Conservation (phyloP, 306 rosid genomes). For the Prunus padus region DNA sequence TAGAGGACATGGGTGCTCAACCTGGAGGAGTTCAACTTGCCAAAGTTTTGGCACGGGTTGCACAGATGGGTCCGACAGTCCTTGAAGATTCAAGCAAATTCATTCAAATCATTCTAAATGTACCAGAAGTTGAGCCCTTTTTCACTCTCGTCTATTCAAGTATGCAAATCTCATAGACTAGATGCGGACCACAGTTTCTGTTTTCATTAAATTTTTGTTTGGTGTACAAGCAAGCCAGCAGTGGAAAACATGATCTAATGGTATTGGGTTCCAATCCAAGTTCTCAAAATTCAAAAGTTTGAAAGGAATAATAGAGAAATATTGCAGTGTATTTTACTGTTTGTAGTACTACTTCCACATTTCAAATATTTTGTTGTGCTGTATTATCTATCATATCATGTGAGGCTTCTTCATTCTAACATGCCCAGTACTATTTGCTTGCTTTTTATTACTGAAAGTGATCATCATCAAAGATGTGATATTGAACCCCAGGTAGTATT, state of each 20-base stretch:
- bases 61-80: slow-evolving; percentile 66
- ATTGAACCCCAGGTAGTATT: too few species aligned
- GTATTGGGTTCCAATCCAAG: slow-evolving; percentile 15
- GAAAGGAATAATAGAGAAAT: slow-evolving; percentile 27
- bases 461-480: too few species aligned
- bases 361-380: slow-evolving; percentile 13
- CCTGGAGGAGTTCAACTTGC: slow-evolving; percentile 66
- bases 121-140: slow-evolving; percentile 77
- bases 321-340: slow-evolving; percentile 13
- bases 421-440: neutral
- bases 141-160: slow-evolving; percentile 84
- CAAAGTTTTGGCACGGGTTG: slow-evolving; percentile 69
- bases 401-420: neutral
- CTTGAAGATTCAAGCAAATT: slow-evolving; percentile 74
- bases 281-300: slow-evolving; percentile 20
- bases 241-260: slow-evolving; percentile 33
- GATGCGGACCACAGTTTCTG: slow-evolving; percentile 29
- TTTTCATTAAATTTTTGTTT: slow-evolving; percentile 23
- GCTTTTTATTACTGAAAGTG: neutral
- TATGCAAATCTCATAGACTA: slow-evolving; percentile 43
- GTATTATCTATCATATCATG: slow-evolving; percentile 4
- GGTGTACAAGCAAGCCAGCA: slow-evolving; percentile 30
- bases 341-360: slow-evolving; percentile 22
- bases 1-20: slow-evolving; percentile 53
- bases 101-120: slow-evolving; percentile 51